These are phyloP conservation scores for Rusavskia elegans DNA, from an alignment of 495 filamentous ascomycete species.

Conservation along the genomic window DNA sequence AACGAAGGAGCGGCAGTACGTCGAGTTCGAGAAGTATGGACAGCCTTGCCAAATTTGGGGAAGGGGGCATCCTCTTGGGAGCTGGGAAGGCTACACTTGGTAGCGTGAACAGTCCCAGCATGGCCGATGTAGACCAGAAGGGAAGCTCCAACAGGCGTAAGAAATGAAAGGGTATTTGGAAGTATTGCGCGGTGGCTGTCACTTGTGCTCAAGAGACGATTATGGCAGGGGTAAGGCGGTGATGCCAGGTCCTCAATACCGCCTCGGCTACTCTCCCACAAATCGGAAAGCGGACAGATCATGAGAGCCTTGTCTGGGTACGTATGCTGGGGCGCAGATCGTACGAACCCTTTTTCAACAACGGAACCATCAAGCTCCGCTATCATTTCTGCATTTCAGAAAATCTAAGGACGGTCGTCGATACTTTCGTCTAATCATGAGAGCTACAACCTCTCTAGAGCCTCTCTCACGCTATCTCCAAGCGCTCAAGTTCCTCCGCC, in stretches of 20 bases:
- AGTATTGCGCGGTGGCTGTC: too few relatives aligned
- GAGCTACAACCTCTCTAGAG: too few relatives aligned
- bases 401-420: background rate
- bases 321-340: background rate
- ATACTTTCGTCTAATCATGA: background rate
- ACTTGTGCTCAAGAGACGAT: too few relatives aligned
- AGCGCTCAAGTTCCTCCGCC: background rate
- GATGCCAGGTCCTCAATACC: too few relatives aligned
- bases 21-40: slow-evolving; percentile 12
- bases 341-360: background rate
- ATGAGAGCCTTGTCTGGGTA: background rate
- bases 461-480: background rate
- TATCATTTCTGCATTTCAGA: background rate
- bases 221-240: too few relatives aligned
- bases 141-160: background rate
- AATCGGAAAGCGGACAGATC: background rate
- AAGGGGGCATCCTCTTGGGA: slow-evolving; percentile 11
- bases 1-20: slow-evolving; percentile 8
- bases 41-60: slow-evolving; percentile 5
- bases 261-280: too few relatives aligned
- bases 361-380: background rate
- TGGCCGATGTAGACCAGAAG: background rate
- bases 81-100: slow-evolving; percentile 12
- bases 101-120: slow-evolving; percentile 2
- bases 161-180: background rate